Evolutionary conservation across 495 filamentous ascomycete species (phyloP).

Genomic region (Chaetomium tenue): DNA sequence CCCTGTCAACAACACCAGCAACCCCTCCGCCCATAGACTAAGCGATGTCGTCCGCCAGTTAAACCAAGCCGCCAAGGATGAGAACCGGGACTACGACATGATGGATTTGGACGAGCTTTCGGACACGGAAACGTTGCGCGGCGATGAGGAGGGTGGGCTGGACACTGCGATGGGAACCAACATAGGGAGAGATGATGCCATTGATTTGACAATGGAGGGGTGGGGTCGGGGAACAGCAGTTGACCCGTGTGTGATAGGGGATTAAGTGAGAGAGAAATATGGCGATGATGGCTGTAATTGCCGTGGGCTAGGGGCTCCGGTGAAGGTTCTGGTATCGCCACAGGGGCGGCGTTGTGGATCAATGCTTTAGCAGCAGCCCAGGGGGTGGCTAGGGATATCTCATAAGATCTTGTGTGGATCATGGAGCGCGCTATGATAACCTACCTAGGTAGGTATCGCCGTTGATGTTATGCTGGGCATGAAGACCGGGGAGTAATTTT

Average conservation of each 20-base stretch:
- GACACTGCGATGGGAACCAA: background rate
- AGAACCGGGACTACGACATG: background rate
- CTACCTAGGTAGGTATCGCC: no score
- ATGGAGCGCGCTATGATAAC: no score
- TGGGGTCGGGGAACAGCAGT: background rate
- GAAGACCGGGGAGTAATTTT: no score
- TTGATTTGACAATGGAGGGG: background rate
- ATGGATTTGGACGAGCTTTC: conserved; percentile 12
- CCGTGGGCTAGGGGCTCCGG: no score
- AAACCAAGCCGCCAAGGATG: background rate
- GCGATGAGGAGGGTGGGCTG: background rate
- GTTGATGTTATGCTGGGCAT: no score
- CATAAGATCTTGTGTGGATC: no score
- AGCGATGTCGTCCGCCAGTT: background rate
- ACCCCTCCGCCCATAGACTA: background rate
- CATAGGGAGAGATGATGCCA: background rate
- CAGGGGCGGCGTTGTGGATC: no score
- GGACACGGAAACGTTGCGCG: background rate
- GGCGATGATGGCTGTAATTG: no score
- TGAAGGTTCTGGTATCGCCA: no score
- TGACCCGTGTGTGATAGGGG: background rate
- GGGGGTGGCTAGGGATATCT: no score
- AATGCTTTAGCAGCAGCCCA: no score
- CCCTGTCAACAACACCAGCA: background rate
- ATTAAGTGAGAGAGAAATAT: background rate